A percentile compares a stretch with the other conserved stretches of the same genome.
Evolutionary conservation across 2,329 filamentous ascomycete genomes (phyloP).

Genomic region (Endoconidiophora laricicola): DNA sequence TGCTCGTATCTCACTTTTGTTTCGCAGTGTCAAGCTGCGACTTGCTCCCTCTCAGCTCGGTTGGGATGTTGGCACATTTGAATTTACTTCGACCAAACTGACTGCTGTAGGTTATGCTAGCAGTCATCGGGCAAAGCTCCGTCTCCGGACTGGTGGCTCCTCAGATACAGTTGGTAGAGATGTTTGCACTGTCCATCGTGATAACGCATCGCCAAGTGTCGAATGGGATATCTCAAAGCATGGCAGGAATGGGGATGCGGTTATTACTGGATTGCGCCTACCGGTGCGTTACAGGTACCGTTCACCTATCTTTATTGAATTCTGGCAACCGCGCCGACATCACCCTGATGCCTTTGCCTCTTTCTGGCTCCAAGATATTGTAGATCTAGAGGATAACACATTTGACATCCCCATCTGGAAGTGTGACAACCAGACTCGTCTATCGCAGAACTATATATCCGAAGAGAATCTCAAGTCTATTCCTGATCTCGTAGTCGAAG

Average conservation of each 20-base stretch:
- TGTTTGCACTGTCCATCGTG: slow-evolving; percentile 1
- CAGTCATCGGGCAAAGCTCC: slow-evolving; percentile 54
- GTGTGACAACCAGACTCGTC: slow-evolving; percentile 54
- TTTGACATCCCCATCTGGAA: slow-evolving; percentile 87
- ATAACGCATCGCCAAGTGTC: slow-evolving; percentile 17
- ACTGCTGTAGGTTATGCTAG: slow-evolving; percentile 45
- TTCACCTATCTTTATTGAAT: slow-evolving; percentile 77
- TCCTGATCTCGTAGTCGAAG: slow-evolving; percentile 59
- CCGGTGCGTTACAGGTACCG: slow-evolving; percentile 85
- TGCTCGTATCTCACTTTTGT: slow-evolving; percentile 72
- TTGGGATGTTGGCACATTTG: slow-evolving; percentile 91
- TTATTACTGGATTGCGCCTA: slow-evolving; percentile 40
- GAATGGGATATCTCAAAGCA: slow-evolving; percentile 32
- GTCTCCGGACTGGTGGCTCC: slow-evolving; percentile 70
- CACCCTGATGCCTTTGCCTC: slow-evolving; percentile 58
- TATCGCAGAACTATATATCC: slow-evolving; percentile 87
- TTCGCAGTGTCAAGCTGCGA: slow-evolving; percentile 74
- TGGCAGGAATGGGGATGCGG: slow-evolving; percentile 19
- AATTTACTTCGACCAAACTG: slow-evolving; percentile 61
- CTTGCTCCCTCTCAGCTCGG: slow-evolving; percentile 74
- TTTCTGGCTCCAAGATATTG: slow-evolving; percentile 72
- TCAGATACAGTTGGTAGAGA: slow-evolving; percentile 35
- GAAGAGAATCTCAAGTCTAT: slow-evolving; percentile 53
- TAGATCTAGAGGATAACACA: slow-evolving; percentile 59
- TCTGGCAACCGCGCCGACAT: slow-evolving; percentile 53